A percentile compares a stretch with the other conserved stretches of the same genome.
phyloP scores from a whole-genome alignment of 345 rosid genomes.

The Boechera divaricarpa region DNA sequence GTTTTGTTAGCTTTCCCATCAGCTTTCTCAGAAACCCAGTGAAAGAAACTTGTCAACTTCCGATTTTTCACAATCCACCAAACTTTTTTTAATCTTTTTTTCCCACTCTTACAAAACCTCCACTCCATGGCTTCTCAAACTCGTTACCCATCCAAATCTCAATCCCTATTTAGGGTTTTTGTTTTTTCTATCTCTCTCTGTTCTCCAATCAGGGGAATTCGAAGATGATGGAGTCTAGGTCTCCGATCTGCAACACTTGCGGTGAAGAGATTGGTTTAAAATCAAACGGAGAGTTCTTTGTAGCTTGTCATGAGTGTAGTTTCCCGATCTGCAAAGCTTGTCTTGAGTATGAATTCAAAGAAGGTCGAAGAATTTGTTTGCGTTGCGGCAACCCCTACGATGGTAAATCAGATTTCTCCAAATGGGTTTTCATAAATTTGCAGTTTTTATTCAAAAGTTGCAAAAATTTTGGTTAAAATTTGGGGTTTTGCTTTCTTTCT shows the following conservation, averaged over 20 bases:
- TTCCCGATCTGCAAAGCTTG: slow-evolving; percentile 94
- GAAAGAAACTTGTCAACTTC: slow-evolving; percentile 68
- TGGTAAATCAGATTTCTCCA: slow-evolving; percentile 46
- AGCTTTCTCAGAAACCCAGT: slow-evolving; percentile 32
- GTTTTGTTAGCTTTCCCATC: slow-evolving; percentile 38
- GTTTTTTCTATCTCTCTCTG: slow-evolving; percentile 2
- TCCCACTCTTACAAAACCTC: slow-evolving; percentile 39
- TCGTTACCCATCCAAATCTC: slow-evolving; percentile 30
- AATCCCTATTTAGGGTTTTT: slow-evolving; percentile 37
- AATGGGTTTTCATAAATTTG: slow-evolving; percentile 2
- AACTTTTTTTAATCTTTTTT: slow-evolving; percentile 35
- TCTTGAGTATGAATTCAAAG: slow-evolving; percentile 80
- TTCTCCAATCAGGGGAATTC: slow-evolving; percentile 13
- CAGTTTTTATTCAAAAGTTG: background rate
- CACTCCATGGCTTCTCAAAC: slow-evolving; percentile 28
- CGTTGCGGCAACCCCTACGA: slow-evolving; percentile 80
- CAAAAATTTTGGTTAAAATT: background rate
- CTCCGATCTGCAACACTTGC: slow-evolving; percentile 80
- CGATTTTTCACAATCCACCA: slow-evolving; percentile 56
- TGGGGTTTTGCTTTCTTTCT: slow-evolving; percentile 17
- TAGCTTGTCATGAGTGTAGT: slow-evolving; percentile 84
- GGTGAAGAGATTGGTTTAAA: slow-evolving; percentile 73
- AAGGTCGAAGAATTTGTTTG: slow-evolving; percentile 78
- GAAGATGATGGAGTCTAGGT: slow-evolving; percentile 82
- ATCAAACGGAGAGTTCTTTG: slow-evolving; percentile 70